Conservation (phyloP, 495 filamentous ascomycete genomes). For the Thermothielavioides terrestris region DNA sequence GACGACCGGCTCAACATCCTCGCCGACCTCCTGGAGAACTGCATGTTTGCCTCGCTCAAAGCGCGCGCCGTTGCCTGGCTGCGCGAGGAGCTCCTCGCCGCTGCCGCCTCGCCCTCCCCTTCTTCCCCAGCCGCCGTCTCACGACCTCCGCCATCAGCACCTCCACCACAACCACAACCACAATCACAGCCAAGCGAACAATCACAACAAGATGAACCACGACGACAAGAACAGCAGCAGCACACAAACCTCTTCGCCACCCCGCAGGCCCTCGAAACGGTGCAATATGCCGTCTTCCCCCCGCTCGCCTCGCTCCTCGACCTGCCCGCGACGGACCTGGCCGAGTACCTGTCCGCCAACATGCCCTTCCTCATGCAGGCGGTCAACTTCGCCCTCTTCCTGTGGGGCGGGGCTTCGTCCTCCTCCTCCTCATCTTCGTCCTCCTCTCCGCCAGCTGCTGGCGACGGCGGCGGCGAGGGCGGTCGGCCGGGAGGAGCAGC, state of each 20-base stretch:
- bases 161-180: too few relatives aligned
- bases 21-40: constrained; percentile 70
- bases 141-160: too few relatives aligned
- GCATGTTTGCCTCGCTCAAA: constrained; percentile 66
- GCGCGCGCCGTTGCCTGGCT: constrained; percentile 80
- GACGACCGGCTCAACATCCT: constrained; percentile 66
- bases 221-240: constrained; percentile 8
- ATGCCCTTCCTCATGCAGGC: constrained; percentile 38
- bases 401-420: constrained; percentile 28
- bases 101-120: too few relatives aligned
- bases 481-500: background rate
- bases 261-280: constrained; percentile 38
- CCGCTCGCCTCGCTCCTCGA: constrained; percentile 24
- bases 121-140: background rate
- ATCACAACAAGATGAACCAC: constrained; percentile 1
- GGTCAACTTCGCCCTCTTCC: constrained; percentile 41
- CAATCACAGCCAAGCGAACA: too few relatives aligned
- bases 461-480: background rate
- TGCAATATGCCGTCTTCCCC: constrained; percentile 41
- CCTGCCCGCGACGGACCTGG: constrained; percentile 15
- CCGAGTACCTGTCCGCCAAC: constrained; percentile 32
- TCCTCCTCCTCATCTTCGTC: background rate
- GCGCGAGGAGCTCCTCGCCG: constrained; percentile 67
- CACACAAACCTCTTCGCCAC: constrained; percentile 49
- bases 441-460: background rate